Percentiles rank a stretch among this genome's conserved stretches.
Evolutionary conservation across 1,284 basidiomycete species (phyloP).

Genomic region (Trichosporon sp.): DNA sequence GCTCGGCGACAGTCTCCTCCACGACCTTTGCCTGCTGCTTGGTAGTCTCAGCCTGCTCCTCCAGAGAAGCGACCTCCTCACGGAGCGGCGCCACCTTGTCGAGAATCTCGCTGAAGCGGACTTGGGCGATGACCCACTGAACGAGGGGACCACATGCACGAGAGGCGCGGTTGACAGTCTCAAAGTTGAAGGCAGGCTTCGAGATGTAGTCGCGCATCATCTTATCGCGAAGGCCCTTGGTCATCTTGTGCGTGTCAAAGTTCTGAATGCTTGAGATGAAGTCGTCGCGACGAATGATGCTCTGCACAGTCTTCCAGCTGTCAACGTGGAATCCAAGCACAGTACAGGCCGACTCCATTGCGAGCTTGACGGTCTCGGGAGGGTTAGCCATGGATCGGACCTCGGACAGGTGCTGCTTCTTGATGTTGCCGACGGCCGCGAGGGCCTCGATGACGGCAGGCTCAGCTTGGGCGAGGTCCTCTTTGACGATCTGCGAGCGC

Average conservation of each 20-base stretch:
- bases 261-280: slow-evolving; percentile 96
- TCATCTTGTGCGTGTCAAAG: slow-evolving; percentile 94
- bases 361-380: slow-evolving; percentile 92
- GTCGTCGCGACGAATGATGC: slow-evolving; percentile 93
- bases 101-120: slow-evolving; percentile 93
- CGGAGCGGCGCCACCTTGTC: slow-evolving; percentile 96
- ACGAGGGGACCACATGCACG: slow-evolving; percentile 97
- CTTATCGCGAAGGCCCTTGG: slow-evolving; percentile 75
- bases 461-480: slow-evolving; percentile 94
- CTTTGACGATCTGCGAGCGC: slow-evolving; percentile 81
- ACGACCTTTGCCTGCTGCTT: slow-evolving; percentile 87
- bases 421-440: slow-evolving; percentile 93
- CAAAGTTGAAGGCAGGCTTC: slow-evolving; percentile 89
- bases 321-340: slow-evolving; percentile 91
- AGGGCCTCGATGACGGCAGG: slow-evolving; percentile 95
- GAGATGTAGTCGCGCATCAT: slow-evolving; percentile 94
- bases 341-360: slow-evolving; percentile 99
- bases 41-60: slow-evolving; percentile 84
- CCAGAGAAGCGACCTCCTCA: slow-evolving; percentile 88
- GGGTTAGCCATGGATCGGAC: slow-evolving; percentile 98
- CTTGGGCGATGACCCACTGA: slow-evolving; percentile 97
- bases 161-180: slow-evolving; percentile 89
- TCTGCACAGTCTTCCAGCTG: slow-evolving; percentile 93
- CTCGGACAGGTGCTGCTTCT: slow-evolving; percentile 93
- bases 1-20: slow-evolving; percentile 84